phyloP scores from a whole-genome alignment of 495 filamentous ascomycete genomes.

The Lepidopterella palustris region DNA sequence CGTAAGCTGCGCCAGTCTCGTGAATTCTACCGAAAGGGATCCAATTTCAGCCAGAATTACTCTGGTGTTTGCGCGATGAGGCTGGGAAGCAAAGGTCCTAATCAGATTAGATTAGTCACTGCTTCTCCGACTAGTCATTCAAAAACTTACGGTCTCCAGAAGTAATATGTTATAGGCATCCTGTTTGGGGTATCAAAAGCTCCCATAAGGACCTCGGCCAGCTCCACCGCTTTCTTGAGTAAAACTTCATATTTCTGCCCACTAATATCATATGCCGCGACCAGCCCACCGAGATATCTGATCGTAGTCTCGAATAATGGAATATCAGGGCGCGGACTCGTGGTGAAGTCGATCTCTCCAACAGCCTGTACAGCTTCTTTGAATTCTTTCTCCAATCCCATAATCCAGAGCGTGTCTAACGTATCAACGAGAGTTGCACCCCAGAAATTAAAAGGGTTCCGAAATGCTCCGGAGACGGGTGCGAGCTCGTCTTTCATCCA shows the following conservation, averaged over 20 bases:
- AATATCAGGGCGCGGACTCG: slow-evolving; percentile 44
- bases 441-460: slow-evolving; percentile 88
- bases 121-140: neutral
- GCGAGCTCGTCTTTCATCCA: slow-evolving; percentile 40
- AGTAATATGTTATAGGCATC: slow-evolving; percentile 84
- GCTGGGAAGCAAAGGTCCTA: slow-evolving; percentile 52
- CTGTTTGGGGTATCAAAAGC: slow-evolving; percentile 96
- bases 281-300: slow-evolving; percentile 38
- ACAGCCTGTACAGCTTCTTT: slow-evolving; percentile 74
- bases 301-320: slow-evolving; percentile 41
- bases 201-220: slow-evolving; percentile 83
- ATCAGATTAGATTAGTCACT: neutral
- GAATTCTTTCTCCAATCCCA: slow-evolving; percentile 86
- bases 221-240: slow-evolving; percentile 78
- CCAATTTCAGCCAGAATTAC: slow-evolving; percentile 80
- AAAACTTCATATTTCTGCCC: slow-evolving; percentile 61
- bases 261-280: slow-evolving; percentile 40
- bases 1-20: slow-evolving; percentile 85
- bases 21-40: slow-evolving; percentile 90
- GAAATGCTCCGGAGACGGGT: slow-evolving; percentile 37
- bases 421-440: slow-evolving; percentile 88
- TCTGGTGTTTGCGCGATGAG: slow-evolving; percentile 56
- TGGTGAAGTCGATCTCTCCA: slow-evolving; percentile 83
- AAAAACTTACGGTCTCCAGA: slow-evolving; percentile 64
- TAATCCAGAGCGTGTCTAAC: slow-evolving; percentile 95